phyloP scores from a whole-genome alignment of 2,329 filamentous ascomycete genomes.

The Fusarium domesticum region DNA sequence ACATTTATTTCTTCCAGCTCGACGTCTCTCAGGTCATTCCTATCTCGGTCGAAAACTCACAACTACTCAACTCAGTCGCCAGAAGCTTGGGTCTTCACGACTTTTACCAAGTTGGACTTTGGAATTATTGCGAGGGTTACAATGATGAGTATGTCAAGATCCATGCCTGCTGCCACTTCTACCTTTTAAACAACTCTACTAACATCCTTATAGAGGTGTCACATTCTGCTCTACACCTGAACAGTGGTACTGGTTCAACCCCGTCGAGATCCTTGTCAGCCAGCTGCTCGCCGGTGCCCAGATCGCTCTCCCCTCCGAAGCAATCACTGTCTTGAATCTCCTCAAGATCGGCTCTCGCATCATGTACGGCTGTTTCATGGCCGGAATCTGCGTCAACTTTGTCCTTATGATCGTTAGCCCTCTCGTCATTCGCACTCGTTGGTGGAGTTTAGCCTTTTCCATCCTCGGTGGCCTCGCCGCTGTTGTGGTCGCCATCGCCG shows the following conservation, averaged over 20 bases:
- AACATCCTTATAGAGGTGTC: constrained; percentile 58
- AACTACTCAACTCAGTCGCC: constrained; percentile 82
- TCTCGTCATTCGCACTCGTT: constrained; percentile 53
- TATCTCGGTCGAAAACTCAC: constrained; percentile 64
- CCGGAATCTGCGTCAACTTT: constrained; percentile 66
- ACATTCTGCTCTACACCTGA: constrained; percentile 70
- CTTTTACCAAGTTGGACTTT: constrained; percentile 90
- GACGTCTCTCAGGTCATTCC: constrained; percentile 81
- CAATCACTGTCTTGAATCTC: constrained; percentile 70
- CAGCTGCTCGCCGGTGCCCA: constrained; percentile 80
- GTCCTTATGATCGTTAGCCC: constrained; percentile 66
- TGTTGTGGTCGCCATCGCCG: constrained; percentile 65
- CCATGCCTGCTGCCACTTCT: background rate
- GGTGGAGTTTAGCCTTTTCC: constrained; percentile 65
- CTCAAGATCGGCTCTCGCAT: constrained; percentile 71
- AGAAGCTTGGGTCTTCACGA: constrained; percentile 84
- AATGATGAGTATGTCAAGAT: constrained; percentile 52
- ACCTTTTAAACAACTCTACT: background rate
- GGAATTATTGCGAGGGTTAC: constrained; percentile 91
- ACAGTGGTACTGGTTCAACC: constrained; percentile 86
- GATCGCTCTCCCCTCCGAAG: constrained; percentile 73
- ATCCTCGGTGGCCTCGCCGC: constrained; percentile 66
- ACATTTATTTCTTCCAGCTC: constrained; percentile 82
- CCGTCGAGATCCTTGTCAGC: constrained; percentile 73
- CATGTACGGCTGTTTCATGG: constrained; percentile 89